A percentile compares a stretch with the other conserved stretches of the same genome.
Evolutionary conservation across 106 monocot species (phyloP).

Genomic region (Dendrobium officinale): DNA sequence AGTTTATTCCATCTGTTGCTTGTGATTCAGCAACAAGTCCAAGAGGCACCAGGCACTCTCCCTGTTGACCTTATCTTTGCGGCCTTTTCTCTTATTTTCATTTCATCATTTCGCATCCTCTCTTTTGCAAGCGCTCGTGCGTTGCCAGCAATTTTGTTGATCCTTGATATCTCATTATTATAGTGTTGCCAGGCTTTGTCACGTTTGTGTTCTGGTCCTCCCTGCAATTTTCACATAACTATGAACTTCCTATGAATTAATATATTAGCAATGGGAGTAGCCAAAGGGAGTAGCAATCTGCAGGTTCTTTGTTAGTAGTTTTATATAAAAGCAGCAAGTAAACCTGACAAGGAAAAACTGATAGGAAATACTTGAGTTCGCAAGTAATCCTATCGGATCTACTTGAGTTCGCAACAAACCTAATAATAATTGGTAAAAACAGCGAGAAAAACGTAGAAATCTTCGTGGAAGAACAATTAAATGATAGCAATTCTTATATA

Average conservation of each 20-base stretch:
- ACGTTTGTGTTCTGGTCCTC: conserved; percentile 31
- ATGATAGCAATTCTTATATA: too few relatives aligned
- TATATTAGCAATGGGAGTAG: not conserved
- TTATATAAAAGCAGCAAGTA: not conserved
- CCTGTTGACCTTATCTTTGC: conserved; percentile 17
- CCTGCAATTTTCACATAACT: conserved; percentile 33
- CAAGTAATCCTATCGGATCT: too few relatives aligned
- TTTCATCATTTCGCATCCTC: conserved; percentile 41
- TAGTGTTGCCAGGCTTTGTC: conserved; percentile 40
- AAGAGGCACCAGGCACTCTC: conserved; percentile 6
- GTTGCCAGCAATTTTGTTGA: conserved; percentile 48
- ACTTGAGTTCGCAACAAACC: too few relatives aligned
- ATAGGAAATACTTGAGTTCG: too few relatives aligned
- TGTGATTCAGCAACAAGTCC: conserved; percentile 9
- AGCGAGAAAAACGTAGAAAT: too few relatives aligned
- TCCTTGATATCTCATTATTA: conserved; percentile 40
- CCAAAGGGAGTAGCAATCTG: not conserved
- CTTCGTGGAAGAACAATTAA: too few relatives aligned
- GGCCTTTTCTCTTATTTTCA: conserved; percentile 21
- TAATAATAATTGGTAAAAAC: too few relatives aligned
- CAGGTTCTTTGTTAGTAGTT: not conserved
- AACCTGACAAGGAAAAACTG: not conserved
- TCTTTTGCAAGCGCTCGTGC: conserved; percentile 39
- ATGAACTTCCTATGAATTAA: not conserved
- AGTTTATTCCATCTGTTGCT: not conserved